These are phyloP conservation scores for Cylindrodendrum hubeiense DNA, from an alignment of 2,329 filamentous ascomycete genomes.

Conservation along the genomic window DNA sequence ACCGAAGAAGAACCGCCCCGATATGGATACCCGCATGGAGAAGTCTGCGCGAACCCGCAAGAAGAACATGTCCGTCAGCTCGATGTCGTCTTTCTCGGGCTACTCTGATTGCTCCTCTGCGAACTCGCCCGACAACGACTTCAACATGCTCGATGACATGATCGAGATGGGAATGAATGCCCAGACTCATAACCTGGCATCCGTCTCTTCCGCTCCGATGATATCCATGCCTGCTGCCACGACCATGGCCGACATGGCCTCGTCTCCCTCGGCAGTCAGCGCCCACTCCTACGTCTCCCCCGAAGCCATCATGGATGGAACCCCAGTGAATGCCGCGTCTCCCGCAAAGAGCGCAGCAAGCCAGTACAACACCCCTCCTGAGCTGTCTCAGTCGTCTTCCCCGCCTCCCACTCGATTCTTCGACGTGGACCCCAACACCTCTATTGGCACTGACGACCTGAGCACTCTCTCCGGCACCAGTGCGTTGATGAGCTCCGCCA, in stretches of 20 bases:
- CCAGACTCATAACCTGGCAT: conserved; percentile 45
- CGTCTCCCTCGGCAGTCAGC: conserved; percentile 56
- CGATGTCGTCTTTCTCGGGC: conserved; percentile 66
- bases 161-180: conserved; percentile 56
- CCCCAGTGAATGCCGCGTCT: conserved; percentile 55
- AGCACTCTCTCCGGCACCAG: conserved; percentile 45
- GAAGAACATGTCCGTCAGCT: conserved; percentile 64
- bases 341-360: conserved; percentile 65
- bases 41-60: conserved; percentile 69
- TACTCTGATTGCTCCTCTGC: conserved; percentile 69
- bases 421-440: conserved; percentile 57
- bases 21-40: conserved; percentile 66
- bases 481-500: conserved; percentile 49
- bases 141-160: conserved; percentile 61
- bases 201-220: conserved; percentile 62
- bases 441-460: conserved; percentile 47
- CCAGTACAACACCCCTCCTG: conserved; percentile 69
- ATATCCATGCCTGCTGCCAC: conserved; percentile 46
- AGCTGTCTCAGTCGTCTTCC: conserved; percentile 71
- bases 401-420: conserved; percentile 64
- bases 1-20: conserved; percentile 71
- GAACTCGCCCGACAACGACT: conserved; percentile 65
- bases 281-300: conserved; percentile 62
- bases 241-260: conserved; percentile 49
- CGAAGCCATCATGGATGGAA: conserved; percentile 55